Percentiles rank a stretch among this genome's conserved stretches.
phyloP scores from a whole-genome alignment of 2,329 filamentous ascomycete genomes.

The Cladosporium colombiae region DNA sequence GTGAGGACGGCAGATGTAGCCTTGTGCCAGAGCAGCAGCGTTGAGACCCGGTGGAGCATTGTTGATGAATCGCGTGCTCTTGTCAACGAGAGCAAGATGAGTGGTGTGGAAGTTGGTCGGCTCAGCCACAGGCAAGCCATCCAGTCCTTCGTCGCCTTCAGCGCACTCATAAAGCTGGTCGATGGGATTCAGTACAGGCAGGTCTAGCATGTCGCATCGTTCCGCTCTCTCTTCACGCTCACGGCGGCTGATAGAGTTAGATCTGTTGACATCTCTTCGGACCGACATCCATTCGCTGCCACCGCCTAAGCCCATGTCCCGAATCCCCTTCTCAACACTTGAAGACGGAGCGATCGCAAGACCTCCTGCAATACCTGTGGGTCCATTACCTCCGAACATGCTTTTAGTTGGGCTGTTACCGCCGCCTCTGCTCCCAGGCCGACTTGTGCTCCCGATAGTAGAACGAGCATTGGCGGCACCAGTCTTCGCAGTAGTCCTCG shows the following conservation, averaged over 20 bases:
- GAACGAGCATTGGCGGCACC: conserved; percentile 86
- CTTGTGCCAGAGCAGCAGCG: conserved; percentile 78
- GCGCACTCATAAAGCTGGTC: conserved; percentile 83
- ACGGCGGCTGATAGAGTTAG: conserved; percentile 87
- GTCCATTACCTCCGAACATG: conserved; percentile 46
- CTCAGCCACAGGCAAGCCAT: conserved; percentile 79
- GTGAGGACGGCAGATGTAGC: conserved; percentile 91
- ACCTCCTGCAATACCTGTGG: conserved; percentile 58
- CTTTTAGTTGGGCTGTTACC: conserved; percentile 50
- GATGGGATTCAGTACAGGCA: conserved; percentile 82
- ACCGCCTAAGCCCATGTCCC: conserved; percentile 68
- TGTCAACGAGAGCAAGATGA: conserved; percentile 79
- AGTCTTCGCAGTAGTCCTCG: conserved; percentile 72
- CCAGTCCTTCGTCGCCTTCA: conserved; percentile 85
- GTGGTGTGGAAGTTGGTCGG: conserved; percentile 78
- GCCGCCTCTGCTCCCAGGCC: conserved; percentile 41
- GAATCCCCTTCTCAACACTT: conserved; percentile 46
- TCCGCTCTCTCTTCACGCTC: conserved; percentile 83
- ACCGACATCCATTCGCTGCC: conserved; percentile 95
- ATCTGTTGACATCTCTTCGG: conserved; percentile 89
- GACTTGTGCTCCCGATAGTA: conserved; percentile 68
- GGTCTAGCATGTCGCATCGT: conserved; percentile 91
- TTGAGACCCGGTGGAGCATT: conserved; percentile 81
- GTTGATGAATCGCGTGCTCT: conserved; percentile 83
- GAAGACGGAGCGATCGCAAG: conserved; percentile 33